Evolutionary conservation across 345 rosid species (phyloP).

Genomic region (Orychophragmus violaceus): DNA sequence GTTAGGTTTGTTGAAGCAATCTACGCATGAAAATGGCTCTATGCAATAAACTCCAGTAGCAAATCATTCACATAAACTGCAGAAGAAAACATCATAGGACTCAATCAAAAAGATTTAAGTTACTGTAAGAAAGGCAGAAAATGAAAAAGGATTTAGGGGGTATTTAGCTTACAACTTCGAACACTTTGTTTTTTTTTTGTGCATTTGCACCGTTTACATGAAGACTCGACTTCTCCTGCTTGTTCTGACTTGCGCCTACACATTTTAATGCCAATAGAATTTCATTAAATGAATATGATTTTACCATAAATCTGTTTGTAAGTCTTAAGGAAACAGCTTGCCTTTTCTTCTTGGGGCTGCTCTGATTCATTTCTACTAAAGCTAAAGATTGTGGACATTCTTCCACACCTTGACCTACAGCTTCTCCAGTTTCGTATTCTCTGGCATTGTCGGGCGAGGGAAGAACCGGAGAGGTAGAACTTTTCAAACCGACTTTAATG

Average conservation of each 20-base stretch:
- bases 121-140: neutral
- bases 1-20: slow-evolving; percentile 89
- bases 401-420: neutral
- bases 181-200: slow-evolving; percentile 90
- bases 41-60: too few relatives aligned
- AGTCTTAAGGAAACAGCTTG: slow-evolving; percentile 5
- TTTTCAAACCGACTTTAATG: slow-evolving; percentile 25
- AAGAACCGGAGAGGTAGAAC: slow-evolving; percentile 32
- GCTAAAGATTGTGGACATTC: slow-evolving; percentile 34
- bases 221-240: slow-evolving; percentile 46
- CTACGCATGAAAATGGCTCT: slow-evolving; percentile 87
- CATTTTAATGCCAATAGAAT: slow-evolving; percentile 3
- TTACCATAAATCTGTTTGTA: neutral
- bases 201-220: slow-evolving; percentile 96
- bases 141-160: neutral
- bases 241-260: slow-evolving; percentile 61
- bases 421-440: slow-evolving; percentile 37
- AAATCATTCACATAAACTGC: slow-evolving; percentile 97
- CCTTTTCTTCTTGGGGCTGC: too few relatives aligned
- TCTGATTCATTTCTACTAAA: slow-evolving; percentile 45
- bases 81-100: neutral
- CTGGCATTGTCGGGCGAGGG: slow-evolving; percentile 28
- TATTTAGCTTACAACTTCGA: slow-evolving; percentile 84
- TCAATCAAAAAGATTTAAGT: neutral
- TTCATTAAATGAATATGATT: neutral